phyloP scores from a whole-genome alignment of 768 basidiomycete genomes.

The Guyanaporus albipodus region DNA sequence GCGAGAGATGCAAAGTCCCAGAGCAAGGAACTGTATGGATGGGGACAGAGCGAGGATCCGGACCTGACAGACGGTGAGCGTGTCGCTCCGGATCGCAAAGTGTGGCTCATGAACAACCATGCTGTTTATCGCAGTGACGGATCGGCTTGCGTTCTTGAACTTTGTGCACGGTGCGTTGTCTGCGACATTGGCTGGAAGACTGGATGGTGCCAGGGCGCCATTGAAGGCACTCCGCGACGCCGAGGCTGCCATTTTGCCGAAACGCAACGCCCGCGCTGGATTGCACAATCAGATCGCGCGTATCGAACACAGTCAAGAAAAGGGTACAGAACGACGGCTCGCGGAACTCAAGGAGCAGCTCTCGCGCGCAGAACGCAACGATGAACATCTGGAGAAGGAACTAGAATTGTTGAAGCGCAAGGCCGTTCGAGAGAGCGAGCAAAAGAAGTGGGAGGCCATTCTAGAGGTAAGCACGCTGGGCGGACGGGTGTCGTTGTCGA shows the following conservation, averaged over 20 bases:
- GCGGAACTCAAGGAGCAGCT: conserved; percentile 70
- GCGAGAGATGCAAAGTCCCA: conserved; percentile 64
- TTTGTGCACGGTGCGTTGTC: conserved; percentile 71
- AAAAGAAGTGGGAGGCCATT: conserved; percentile 74
- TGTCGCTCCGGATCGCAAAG: not conserved
- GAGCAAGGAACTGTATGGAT: conserved; percentile 82
- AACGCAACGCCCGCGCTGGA: conserved; percentile 54
- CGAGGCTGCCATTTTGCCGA: conserved; percentile 57
- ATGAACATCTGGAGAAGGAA: conserved; percentile 65
- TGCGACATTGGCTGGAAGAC: conserved; percentile 51
- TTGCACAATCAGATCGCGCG: conserved; percentile 58
- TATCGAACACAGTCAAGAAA: conserved; percentile 64
- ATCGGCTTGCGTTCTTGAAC: conserved; percentile 78
- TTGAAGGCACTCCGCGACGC: conserved; percentile 72
- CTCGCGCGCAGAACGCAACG: conserved; percentile 57
- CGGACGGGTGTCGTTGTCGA: not conserved
- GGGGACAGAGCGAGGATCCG: conserved; percentile 68
- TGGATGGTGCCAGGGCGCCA: conserved; percentile 61
- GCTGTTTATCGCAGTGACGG: conserved; percentile 53
- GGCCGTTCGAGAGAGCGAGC: conserved; percentile 70
- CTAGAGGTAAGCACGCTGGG: conserved; percentile 52
- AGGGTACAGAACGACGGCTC: conserved; percentile 62
- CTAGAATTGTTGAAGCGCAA: conserved; percentile 71
- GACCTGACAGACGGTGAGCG: conserved; percentile 74
- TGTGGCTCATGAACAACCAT: not conserved